Percentiles rank a stretch among this genome's conserved stretches.
Evolutionary conservation across 495 filamentous ascomycete genomes (phyloP).

Genomic region (Cudoniella acicularis): DNA sequence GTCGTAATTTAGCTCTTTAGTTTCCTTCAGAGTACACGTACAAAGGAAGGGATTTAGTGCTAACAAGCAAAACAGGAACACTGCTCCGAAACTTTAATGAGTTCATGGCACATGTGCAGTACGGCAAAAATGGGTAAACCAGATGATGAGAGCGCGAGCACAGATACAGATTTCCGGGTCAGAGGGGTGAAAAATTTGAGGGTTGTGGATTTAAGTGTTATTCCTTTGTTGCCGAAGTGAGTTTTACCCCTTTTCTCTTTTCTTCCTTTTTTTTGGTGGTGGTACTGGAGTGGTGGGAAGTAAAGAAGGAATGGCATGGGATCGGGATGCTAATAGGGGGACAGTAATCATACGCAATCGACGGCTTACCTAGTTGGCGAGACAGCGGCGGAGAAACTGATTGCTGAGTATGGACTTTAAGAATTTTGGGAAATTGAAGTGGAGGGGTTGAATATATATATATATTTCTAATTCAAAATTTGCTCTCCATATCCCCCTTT

Average conservation of each 20-base stretch:
- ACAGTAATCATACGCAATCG: constrained; percentile 35
- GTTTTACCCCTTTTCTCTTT: neutral
- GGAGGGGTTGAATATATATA: too few species aligned
- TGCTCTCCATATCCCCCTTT: too few species aligned
- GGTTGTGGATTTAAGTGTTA: constrained; percentile 50
- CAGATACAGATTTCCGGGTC: constrained; percentile 42
- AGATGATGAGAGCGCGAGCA: constrained; percentile 34
- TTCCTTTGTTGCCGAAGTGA: constrained; percentile 29
- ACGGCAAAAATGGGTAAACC: constrained; percentile 40
- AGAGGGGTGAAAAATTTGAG: constrained; percentile 41
- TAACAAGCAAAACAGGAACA: too few species aligned
- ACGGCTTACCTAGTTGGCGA: constrained; percentile 36
- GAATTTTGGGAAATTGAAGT: too few species aligned
- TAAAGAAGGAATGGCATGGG: neutral
- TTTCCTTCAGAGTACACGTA: too few species aligned
- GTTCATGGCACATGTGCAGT: constrained; percentile 27
- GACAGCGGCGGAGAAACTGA: constrained; percentile 40
- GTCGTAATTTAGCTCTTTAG: too few species aligned
- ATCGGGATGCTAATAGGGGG: neutral
- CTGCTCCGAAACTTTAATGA: too few species aligned
- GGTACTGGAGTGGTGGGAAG: neutral
- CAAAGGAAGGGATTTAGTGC: too few species aligned
- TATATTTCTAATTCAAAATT: too few species aligned
- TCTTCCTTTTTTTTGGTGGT: too few species aligned
- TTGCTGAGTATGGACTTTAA: constrained; percentile 34